Evolutionary conservation across 148 eudicot genomes (phyloP).

Genomic region (Cornus suecica): DNA sequence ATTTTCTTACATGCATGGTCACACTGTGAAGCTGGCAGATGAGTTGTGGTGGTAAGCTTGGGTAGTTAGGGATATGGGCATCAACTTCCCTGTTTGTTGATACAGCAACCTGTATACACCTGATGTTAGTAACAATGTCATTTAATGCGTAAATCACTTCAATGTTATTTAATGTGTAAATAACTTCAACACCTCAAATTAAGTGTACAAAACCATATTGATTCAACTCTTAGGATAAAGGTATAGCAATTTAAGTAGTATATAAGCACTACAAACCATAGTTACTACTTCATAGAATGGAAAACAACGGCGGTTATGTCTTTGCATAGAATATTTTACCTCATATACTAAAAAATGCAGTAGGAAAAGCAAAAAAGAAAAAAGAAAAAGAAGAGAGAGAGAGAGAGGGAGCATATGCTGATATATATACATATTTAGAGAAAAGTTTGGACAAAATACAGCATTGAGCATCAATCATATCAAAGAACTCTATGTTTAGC

Average conservation of each 20-base stretch:
- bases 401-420: too few species aligned
- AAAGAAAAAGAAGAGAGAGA: too few species aligned
- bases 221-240: neutral
- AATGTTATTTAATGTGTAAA: neutral
- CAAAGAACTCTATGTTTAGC: too few species aligned
- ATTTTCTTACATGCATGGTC: constrained; percentile 34
- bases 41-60: constrained; percentile 40
- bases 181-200: neutral
- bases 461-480: too few species aligned
- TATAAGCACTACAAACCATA: neutral
- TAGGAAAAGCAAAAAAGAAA: too few species aligned
- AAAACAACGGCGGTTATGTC: too few species aligned
- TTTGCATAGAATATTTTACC: too few species aligned
- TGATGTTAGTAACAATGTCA: neutral
- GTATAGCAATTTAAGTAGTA: neutral
- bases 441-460: too few species aligned
- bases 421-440: too few species aligned
- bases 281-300: too few species aligned
- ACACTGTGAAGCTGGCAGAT: constrained; percentile 41
- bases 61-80: constrained; percentile 36
- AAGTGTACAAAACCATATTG: neutral
- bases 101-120: constrained; percentile 27
- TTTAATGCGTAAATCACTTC: neutral
- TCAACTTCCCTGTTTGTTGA: constrained; percentile 42
- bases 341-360: too few species aligned